phyloP scores from a whole-genome alignment of 441 rosid species.

The Daphne laureola region DNA sequence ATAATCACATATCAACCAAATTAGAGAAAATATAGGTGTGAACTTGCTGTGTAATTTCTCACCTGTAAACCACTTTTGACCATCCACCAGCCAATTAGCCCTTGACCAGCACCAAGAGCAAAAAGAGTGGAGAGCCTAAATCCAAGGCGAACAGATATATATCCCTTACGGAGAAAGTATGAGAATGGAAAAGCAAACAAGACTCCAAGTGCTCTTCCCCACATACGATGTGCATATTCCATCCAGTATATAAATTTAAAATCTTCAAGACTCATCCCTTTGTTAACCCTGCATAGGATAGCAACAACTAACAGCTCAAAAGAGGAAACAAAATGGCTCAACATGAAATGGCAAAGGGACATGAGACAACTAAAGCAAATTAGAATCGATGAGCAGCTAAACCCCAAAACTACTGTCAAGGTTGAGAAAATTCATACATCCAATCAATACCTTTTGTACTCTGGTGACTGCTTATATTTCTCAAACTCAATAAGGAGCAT shows the following conservation, averaged over 20 bases:
- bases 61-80: conserved; percentile 97
- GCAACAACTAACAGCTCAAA: too few relatives aligned
- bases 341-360: too few relatives aligned
- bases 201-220: conserved; percentile 96
- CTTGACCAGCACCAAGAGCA: conserved; percentile 96
- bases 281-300: conserved; percentile 53
- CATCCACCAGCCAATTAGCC: conserved; percentile 99
- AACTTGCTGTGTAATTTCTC: conserved; percentile 7
- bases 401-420: too few relatives aligned
- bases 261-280: conserved; percentile 88
- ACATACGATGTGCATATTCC: conserved; percentile 97
- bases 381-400: too few relatives aligned
- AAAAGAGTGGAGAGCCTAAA: conserved; percentile 66
- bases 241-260: conserved; percentile 97
- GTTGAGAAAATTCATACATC: too few relatives aligned
- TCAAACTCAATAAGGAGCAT: conserved; percentile 46
- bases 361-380: too few relatives aligned
- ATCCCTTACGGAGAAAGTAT: conserved; percentile 78
- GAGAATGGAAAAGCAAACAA: conserved; percentile 96
- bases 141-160: conserved; percentile 76
- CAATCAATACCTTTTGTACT: conserved; percentile 57
- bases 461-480: conserved; percentile 81
- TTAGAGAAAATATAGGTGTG: neutral
- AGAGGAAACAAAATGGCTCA: too few relatives aligned
- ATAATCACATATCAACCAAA: neutral